Evolutionary conservation across 2,329 filamentous ascomycete species (phyloP).

Genomic region (Blastomyces parvus): DNA sequence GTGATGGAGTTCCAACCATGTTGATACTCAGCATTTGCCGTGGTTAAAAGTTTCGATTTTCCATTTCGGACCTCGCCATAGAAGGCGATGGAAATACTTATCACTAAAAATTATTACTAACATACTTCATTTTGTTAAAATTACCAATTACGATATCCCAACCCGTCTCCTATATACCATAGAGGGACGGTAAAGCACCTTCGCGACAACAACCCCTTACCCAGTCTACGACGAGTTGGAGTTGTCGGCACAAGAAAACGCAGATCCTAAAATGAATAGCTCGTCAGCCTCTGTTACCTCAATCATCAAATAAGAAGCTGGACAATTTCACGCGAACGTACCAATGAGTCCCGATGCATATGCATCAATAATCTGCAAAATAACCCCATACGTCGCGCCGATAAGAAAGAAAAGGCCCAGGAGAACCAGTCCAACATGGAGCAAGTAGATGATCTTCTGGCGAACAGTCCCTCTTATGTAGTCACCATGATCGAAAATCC

Average conservation of each 20-base stretch:
- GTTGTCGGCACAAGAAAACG: slow-evolving; percentile 23
- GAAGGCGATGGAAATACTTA: no score
- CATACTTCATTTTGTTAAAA: no score
- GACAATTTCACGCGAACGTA: slow-evolving; percentile 9
- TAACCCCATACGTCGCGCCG: slow-evolving; percentile 38
- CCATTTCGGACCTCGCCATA: no score
- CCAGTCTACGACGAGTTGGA: slow-evolving; percentile 15
- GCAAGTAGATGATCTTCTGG: slow-evolving; percentile 31
- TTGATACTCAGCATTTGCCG: no score
- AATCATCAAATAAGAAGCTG: no score
- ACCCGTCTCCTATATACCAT: no score
- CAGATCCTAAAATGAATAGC: slow-evolving; percentile 14
- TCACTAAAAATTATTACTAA: no score
- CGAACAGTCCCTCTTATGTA: slow-evolving; percentile 30
- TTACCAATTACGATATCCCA: no score
- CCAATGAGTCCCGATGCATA: slow-evolving; percentile 19
- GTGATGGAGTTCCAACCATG: no score
- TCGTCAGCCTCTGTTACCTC: not conserved
- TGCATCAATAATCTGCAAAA: slow-evolving; percentile 19
- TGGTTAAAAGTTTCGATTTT: no score
- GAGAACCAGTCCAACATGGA: slow-evolving; percentile 37
- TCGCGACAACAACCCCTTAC: not conserved
- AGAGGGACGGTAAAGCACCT: no score
- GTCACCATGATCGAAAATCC: slow-evolving; percentile 41
- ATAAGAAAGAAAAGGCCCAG: slow-evolving; percentile 41